Conservation (phyloP, 192 early-diverging fungal genomes). For the Oehlia diaphana region DNA sequence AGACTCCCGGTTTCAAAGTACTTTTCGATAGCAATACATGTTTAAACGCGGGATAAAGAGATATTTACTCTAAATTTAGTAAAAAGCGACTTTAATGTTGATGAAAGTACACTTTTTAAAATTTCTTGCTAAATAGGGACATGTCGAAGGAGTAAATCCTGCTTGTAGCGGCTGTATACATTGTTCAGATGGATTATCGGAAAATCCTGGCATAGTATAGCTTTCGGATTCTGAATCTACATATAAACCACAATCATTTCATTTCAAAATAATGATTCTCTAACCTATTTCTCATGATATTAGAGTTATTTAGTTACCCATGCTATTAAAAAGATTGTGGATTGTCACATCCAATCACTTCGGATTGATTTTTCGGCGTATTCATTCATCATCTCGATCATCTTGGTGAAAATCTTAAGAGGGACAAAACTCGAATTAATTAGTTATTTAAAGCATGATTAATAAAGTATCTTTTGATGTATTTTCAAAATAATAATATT, state of each 20-base stretch:
- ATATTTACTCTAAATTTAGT: constrained; percentile 35
- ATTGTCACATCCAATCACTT: constrained; percentile 28
- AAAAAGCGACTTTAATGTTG: constrained; percentile 13
- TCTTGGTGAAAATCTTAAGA: constrained; percentile 19
- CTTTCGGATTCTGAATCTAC: not conserved
- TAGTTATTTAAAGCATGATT: constrained; percentile 30
- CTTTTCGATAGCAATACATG: constrained; percentile 37
- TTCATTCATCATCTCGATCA: constrained; percentile 32
- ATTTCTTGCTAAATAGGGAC: constrained; percentile 33
- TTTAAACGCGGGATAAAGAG: constrained; percentile 30
- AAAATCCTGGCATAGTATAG: constrained; percentile 28
- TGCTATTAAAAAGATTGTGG: constrained; percentile 22
- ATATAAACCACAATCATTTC: not conserved
- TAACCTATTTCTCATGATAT: constrained; percentile 27
- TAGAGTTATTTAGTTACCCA: constrained; percentile 28
- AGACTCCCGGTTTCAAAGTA: constrained; percentile 31
- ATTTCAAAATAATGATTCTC: not conserved
- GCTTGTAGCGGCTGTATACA: constrained; percentile 34
- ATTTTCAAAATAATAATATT: no score
- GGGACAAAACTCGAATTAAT: constrained; percentile 35
- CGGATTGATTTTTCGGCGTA: constrained; percentile 18
- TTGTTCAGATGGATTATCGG: constrained; percentile 22
- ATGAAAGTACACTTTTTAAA: constrained; percentile 28
- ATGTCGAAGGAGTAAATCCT: constrained; percentile 35
- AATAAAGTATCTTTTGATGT: no score